Conservation (phyloP, 306 rosid species). For the Rubus parviflorus region DNA sequence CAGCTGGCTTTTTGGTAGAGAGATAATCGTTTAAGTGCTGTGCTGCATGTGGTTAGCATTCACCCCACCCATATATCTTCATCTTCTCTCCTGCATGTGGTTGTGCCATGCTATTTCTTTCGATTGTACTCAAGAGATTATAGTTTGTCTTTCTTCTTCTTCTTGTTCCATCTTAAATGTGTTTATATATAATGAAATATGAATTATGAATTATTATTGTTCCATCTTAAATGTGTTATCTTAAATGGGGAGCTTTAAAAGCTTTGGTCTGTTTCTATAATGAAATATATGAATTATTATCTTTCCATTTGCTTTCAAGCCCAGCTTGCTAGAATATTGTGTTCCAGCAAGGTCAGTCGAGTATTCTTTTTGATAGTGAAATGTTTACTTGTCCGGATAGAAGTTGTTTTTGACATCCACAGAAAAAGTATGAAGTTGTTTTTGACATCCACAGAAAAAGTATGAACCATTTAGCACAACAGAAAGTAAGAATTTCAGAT, state of each 20-base stretch:
- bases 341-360: too few relatives aligned
- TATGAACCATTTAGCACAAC: not conserved
- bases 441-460: not conserved
- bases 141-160: not conserved
- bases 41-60: not conserved
- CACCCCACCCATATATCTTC: not conserved
- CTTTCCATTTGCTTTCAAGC: not conserved
- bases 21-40: slow-evolving; percentile 25
- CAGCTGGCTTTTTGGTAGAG: slow-evolving; percentile 52
- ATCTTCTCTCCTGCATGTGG: not conserved
- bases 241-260: too few relatives aligned
- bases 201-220: too few relatives aligned
- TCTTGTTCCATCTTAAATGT: not conserved
- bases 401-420: not conserved
- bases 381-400: too few relatives aligned
- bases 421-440: not conserved
- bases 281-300: too few relatives aligned
- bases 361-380: too few relatives aligned
- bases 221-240: too few relatives aligned
- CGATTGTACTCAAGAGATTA: not conserved
- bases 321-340: not conserved
- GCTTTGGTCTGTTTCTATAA: too few relatives aligned
- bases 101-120: not conserved
- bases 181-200: too few relatives aligned
- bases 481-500: not conserved